phyloP scores from a whole-genome alignment of 139 green algal genomes.

The Dunaliella sp. region DNA sequence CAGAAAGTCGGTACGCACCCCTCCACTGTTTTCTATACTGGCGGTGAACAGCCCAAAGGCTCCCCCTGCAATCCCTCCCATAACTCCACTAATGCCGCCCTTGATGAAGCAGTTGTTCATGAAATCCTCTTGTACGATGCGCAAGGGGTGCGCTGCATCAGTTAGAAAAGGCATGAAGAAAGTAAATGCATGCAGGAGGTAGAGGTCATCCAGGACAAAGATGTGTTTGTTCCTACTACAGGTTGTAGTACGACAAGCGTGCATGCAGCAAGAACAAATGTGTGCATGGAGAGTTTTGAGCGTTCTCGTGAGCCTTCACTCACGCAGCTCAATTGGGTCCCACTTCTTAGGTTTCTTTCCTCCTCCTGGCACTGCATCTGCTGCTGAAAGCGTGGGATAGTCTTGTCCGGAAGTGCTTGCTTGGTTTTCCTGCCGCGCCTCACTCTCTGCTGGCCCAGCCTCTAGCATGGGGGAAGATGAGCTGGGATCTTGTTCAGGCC shows the following conservation, averaged over 20 bases:
- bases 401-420: background rate
- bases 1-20: conserved; percentile 21
- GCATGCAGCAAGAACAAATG: too few relatives aligned
- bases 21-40: conserved; percentile 65
- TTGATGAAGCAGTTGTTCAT: conserved; percentile 93
- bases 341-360: background rate
- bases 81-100: conserved; percentile 69
- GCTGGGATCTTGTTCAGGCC: too few relatives aligned
- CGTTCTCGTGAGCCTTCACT: too few relatives aligned
- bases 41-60: conserved; percentile 87
- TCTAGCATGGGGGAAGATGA: too few relatives aligned
- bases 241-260: too few relatives aligned
- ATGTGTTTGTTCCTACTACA: too few relatives aligned
- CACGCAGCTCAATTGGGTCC: background rate
- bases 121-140: conserved; percentile 61
- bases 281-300: too few relatives aligned
- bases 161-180: too few relatives aligned
- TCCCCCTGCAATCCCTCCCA: conserved; percentile 72
- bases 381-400: background rate
- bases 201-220: too few relatives aligned
- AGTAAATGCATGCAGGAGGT: too few relatives aligned
- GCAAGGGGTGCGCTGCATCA: background rate
- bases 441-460: too few relatives aligned
- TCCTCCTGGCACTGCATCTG: background rate
- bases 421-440: background rate